phyloP scores from a whole-genome alignment of 1,284 basidiomycete genomes.

The Ceratobasidium sp. region DNA sequence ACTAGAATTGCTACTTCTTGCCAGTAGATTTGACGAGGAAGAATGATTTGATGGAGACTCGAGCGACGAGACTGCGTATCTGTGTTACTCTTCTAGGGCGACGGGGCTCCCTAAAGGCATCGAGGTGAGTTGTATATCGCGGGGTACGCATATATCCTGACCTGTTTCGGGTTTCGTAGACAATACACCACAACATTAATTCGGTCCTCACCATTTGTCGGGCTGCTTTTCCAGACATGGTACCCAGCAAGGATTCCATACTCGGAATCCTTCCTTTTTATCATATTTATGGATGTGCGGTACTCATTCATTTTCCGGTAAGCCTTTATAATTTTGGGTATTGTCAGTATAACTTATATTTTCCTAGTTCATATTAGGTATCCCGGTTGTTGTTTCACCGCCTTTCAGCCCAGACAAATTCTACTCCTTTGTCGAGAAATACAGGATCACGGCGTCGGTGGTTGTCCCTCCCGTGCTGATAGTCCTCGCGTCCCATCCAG shows the following conservation, averaged over 20 bases:
- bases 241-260: conserved; percentile 55
- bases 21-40: conserved; percentile 56
- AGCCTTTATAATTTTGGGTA: background rate
- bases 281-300: conserved; percentile 60
- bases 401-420: conserved; percentile 77
- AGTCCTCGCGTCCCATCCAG: conserved; percentile 68
- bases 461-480: conserved; percentile 88
- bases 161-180: conserved; percentile 50
- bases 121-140: conserved; percentile 51
- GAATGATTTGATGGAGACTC: conserved; percentile 59
- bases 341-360: background rate
- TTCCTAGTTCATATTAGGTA: conserved; percentile 60
- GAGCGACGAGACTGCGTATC: conserved; percentile 60
- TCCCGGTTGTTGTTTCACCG: conserved; percentile 69
- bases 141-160: background rate
- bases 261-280: conserved; percentile 68
- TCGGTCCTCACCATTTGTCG: conserved; percentile 57
- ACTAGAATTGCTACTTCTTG: conserved; percentile 54
- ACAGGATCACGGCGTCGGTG: conserved; percentile 65
- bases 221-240: conserved; percentile 53
- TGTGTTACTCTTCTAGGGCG: conserved; percentile 73
- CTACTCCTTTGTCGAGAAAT: conserved; percentile 67
- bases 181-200: conserved; percentile 69
- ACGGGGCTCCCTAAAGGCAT: conserved; percentile 64
- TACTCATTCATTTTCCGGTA: conserved; percentile 26